These are phyloP conservation scores for Conticribra guillardii DNA, from an alignment of 108 stramenopile genomes.

Conservation along the genomic window DNA sequence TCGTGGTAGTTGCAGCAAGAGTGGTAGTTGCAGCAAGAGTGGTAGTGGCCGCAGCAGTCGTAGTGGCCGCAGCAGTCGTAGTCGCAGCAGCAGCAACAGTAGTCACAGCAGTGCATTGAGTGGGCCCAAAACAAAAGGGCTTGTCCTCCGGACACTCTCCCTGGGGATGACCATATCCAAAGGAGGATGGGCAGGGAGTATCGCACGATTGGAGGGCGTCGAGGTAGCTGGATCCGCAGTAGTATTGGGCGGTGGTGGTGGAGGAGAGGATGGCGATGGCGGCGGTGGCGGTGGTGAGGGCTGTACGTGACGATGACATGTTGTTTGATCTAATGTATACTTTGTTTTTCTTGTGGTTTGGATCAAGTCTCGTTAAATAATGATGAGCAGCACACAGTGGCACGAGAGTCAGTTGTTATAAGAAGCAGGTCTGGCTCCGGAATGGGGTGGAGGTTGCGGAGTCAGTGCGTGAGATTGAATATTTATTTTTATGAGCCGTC, in stretches of 20 bases:
- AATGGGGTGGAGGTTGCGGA: too few species aligned
- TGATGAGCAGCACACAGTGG: too few species aligned
- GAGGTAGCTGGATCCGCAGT: conserved; percentile 18
- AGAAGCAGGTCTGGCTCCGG: too few species aligned
- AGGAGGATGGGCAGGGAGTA: conserved; percentile 17
- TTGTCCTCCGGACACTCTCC: conserved; percentile 30
- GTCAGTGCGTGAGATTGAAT: too few species aligned
- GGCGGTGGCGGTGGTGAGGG: not conserved
- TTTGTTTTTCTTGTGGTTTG: too few species aligned
- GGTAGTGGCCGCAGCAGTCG: not conserved
- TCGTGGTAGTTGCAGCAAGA: not conserved
- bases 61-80: not conserved
- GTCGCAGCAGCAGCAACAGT: not conserved
- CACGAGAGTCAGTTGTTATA: too few species aligned
- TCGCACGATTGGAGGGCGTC: conserved; percentile 22
- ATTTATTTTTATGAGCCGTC: too few species aligned
- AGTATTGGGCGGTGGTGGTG: conserved; percentile 15
- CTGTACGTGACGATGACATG: too few species aligned
- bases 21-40: conserved; percentile 5
- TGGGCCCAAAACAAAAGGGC: conserved; percentile 34
- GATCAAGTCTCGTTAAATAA: too few species aligned
- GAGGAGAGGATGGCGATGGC: not conserved
- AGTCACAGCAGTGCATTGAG: conserved; percentile 8
- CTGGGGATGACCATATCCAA: conserved; percentile 7
- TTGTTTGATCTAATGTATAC: too few species aligned